A percentile compares a stretch with the other conserved stretches of the same genome.
These are phyloP conservation scores for Arachnopeziza araneosa DNA, from an alignment of 2,329 filamentous ascomycete species.

Conservation along the genomic window DNA sequence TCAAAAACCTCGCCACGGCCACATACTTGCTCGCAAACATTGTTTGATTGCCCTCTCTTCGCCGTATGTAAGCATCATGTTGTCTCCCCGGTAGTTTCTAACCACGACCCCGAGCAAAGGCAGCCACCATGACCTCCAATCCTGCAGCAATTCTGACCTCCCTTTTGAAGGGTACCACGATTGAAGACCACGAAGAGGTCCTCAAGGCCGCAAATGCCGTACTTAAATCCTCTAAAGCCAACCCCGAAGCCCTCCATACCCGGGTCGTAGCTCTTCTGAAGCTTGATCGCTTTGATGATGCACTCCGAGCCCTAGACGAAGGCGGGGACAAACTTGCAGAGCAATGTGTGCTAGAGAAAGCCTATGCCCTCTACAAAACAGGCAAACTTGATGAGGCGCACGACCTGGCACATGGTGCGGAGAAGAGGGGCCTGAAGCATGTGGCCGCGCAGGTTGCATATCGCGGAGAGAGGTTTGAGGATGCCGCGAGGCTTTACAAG, in stretches of 20 bases:
- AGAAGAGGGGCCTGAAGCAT: slow-evolving; percentile 36
- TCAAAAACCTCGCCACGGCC: not conserved
- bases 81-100: not conserved
- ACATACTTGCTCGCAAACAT: not conserved
- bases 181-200: slow-evolving; percentile 69
- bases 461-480: slow-evolving; percentile 65
- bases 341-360: slow-evolving; percentile 61
- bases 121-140: slow-evolving; percentile 26
- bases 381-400: slow-evolving; percentile 63
- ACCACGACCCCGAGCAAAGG: not conserved
- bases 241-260: slow-evolving; percentile 57
- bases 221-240: slow-evolving; percentile 54
- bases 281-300: slow-evolving; percentile 77
- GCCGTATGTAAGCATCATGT: slow-evolving; percentile 2
- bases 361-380: slow-evolving; percentile 80
- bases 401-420: slow-evolving; percentile 23
- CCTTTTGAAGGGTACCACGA: slow-evolving; percentile 46
- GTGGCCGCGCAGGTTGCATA: slow-evolving; percentile 66
- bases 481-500: slow-evolving; percentile 59
- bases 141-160: slow-evolving; percentile 28
- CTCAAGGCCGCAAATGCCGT: slow-evolving; percentile 59
- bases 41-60: not conserved
- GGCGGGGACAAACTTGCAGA: slow-evolving; percentile 56
- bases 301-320: slow-evolving; percentile 61
- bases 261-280: slow-evolving; percentile 72